Base-by-base conservation (phyloP, 345 rosid species). In the Fremontodendron californicum region DNA sequence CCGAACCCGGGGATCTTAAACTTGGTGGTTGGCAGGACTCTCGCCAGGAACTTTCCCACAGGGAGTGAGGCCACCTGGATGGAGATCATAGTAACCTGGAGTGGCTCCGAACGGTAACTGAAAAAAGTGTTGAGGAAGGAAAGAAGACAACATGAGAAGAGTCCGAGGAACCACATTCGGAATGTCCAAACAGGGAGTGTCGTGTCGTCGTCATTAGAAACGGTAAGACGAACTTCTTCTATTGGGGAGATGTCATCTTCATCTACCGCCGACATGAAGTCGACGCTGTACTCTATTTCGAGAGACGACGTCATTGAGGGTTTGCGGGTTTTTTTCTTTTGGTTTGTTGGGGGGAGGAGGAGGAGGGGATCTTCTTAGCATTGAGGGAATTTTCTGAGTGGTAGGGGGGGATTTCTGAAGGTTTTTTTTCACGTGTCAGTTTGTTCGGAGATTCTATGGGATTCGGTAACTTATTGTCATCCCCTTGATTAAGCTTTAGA, bases 101-200 rank as follows among this genome's bases (percentile, higher is more conserved):
- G 82, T 1, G 93, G 93, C 78, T 89, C 86, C 5, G 88, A 86
- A 2, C 91, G 84, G 84, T 89, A 89, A 29, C 81, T 67, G 79
- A 89, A 89, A 85, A 89, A 89, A 19, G 88, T 85, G 77, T 89
- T 88, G 81, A 89, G 90, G 81, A 89, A 88, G 8, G 91, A 85
- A 68, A 89, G 87, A n/a, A 88, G 80, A 39, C 71, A 58, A 52
- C 93, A 89, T 1, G 91, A 89, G 64, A 84, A 1, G 11, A 86
- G 6, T 18, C 93, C 90, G 2, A 88, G 79, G 55, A 85, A 62
- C 89, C 91, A 89, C 91, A 86, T 88, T 5, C 93, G 84, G 65
- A 86, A 89, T 6, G 93, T 89, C 85, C 86, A 89, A 3, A 88
- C 91, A 0, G 92, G 88, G 0, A 89, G 75, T 18, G 86, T 77